Evolutionary conservation across 2,329 filamentous ascomycete species (phyloP).

Genomic region (Fusarium pseudograminearum): DNA sequence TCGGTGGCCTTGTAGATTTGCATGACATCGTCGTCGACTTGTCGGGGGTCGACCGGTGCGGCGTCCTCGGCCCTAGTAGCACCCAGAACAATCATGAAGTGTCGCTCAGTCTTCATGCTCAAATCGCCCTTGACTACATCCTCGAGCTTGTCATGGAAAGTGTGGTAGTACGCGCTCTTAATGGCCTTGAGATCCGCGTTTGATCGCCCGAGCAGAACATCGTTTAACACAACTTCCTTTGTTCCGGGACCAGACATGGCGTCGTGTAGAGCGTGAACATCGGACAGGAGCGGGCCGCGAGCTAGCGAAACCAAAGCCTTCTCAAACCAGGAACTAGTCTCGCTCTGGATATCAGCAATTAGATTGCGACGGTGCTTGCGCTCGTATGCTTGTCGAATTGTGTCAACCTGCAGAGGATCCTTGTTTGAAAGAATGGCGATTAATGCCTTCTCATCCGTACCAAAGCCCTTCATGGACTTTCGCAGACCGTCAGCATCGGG

Average conservation of each 20-base stretch:
- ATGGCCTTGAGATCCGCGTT: constrained; percentile 92
- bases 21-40: constrained; percentile 80
- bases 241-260: constrained; percentile 86
- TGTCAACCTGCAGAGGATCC: constrained; percentile 81
- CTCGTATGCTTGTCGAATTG: constrained; percentile 75
- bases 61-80: constrained; percentile 83
- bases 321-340: constrained; percentile 80
- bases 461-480: constrained; percentile 92
- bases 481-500: constrained; percentile 78
- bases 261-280: constrained; percentile 76
- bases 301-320: constrained; percentile 80
- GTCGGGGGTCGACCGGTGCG: constrained; percentile 76
- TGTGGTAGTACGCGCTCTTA: constrained; percentile 79
- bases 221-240: constrained; percentile 87
- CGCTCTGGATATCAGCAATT: constrained; percentile 79
- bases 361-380: constrained; percentile 75
- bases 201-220: constrained; percentile 82
- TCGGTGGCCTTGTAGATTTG: constrained; percentile 83
- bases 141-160: constrained; percentile 75
- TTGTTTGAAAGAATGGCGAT: constrained; percentile 77
- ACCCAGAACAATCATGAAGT: constrained; percentile 85
- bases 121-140: constrained; percentile 81
- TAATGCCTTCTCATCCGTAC: constrained; percentile 84
- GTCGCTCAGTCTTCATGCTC: constrained; percentile 84
- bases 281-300: constrained; percentile 82